Evolutionary conservation across 2,329 filamentous ascomycete species (phyloP).

Genomic region (Nigrospora osmanthi): DNA sequence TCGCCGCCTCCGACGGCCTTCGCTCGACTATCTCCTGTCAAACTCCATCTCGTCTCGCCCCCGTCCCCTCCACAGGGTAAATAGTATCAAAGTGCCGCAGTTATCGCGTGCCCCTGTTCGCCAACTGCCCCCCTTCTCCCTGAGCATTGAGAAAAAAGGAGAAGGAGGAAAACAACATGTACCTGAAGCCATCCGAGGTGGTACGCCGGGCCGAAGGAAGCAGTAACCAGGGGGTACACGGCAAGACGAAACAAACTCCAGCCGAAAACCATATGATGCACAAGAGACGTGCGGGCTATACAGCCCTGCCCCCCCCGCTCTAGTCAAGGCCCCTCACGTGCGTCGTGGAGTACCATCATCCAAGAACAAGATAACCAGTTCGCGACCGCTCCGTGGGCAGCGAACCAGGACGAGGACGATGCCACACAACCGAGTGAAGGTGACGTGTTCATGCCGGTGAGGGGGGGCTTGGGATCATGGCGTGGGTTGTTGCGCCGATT

Average conservation of each 20-base stretch:
- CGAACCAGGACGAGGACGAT: too few species aligned
- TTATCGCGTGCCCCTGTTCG: background rate
- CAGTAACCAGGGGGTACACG: constrained; percentile 11
- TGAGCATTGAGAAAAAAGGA: constrained; percentile 4
- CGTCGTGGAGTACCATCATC: too few species aligned
- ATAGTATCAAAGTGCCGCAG: constrained; percentile 2
- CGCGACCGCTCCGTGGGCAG: too few species aligned
- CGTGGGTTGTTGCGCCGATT: constrained; percentile 32
- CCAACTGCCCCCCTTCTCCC: constrained; percentile 2
- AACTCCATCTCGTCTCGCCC: background rate
- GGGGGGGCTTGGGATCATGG: constrained; percentile 15
- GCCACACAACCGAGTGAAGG: too few species aligned
- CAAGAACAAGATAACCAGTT: too few species aligned
- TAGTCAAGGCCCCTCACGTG: too few species aligned
- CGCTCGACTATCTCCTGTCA: background rate
- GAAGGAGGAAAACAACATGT: constrained; percentile 4
- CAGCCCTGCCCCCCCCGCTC: too few species aligned
- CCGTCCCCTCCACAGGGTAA: constrained; percentile 3
- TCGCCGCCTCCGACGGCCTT: too few species aligned
- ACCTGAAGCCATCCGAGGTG: constrained; percentile 7
- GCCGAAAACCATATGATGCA: constrained; percentile 22
- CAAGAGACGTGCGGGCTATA: constrained; percentile 14
- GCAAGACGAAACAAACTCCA: constrained; percentile 23
- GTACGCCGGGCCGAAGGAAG: constrained; percentile 6
- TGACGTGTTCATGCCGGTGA: too few species aligned